These are phyloP conservation scores for Globisporangium orthogonon DNA, from an alignment of 352 stramenopile genomes.

Conservation along the genomic window DNA sequence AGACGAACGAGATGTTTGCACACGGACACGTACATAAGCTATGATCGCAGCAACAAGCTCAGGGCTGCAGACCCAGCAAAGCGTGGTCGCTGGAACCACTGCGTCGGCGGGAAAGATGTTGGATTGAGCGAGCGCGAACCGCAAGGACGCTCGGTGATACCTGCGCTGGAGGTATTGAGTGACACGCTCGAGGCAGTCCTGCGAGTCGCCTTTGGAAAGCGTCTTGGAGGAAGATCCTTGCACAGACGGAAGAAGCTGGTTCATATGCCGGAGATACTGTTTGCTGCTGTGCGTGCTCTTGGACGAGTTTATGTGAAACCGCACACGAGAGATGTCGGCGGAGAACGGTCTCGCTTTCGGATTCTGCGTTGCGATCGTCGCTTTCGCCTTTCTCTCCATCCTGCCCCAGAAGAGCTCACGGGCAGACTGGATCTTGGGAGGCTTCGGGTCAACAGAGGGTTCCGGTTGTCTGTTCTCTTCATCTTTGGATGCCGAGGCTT, in stretches of 20 bases:
- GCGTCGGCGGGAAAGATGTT: constrained; percentile 32
- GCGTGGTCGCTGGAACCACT: constrained; percentile 20
- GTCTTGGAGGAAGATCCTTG: constrained; percentile 12
- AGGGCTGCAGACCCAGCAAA: constrained; percentile 27
- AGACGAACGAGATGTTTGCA: not conserved
- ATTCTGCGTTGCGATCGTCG: not conserved
- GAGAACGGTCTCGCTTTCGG: constrained; percentile 18
- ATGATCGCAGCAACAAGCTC: constrained; percentile 28
- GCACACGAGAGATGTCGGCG: constrained; percentile 15
- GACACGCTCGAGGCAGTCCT: constrained; percentile 30
- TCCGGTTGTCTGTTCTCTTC: constrained; percentile 1
- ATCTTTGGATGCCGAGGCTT: not conserved
- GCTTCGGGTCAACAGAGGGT: not conserved
- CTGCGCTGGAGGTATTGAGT: constrained; percentile 27
- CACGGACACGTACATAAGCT: constrained; percentile 32
- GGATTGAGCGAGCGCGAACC: constrained; percentile 43
- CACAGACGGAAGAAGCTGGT: constrained; percentile 19
- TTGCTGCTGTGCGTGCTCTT: constrained; percentile 24
- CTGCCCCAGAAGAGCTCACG: constrained; percentile 35
- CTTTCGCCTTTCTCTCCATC: constrained; percentile 17
- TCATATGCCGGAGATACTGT: constrained; percentile 24
- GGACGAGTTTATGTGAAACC: constrained; percentile 20
- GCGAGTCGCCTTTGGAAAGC: constrained; percentile 6
- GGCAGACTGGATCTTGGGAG: constrained; percentile 20
- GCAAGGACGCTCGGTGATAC: constrained; percentile 41